Evolutionary conservation across 106 monocot genomes (phyloP).

Genomic region (Dioscorea zingiberensis): DNA sequence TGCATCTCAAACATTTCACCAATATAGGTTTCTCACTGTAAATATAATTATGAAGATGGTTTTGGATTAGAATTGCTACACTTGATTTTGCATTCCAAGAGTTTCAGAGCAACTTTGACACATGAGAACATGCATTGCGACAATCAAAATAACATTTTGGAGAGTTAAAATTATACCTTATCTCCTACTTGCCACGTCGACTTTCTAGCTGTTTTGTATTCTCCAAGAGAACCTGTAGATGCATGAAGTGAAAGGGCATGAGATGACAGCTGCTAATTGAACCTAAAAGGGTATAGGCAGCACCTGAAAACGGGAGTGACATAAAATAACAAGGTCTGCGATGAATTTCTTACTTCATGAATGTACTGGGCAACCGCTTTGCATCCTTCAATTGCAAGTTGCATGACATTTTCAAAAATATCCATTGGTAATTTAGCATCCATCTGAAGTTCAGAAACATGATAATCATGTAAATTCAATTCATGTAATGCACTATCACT

Average conservation of each 20-base stretch:
- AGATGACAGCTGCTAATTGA: not conserved
- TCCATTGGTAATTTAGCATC: constrained; percentile 66
- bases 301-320: not conserved
- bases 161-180: not conserved
- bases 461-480: not conserved
- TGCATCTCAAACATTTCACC: too few relatives aligned
- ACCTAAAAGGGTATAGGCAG: not conserved
- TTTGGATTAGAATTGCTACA: too few relatives aligned
- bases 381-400: constrained; percentile 97
- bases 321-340: not conserved
- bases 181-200: constrained; percentile 24
- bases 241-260: not conserved
- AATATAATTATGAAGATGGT: too few relatives aligned
- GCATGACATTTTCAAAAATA: constrained; percentile 88
- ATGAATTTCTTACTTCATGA: constrained; percentile 37
- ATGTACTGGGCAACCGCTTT: constrained; percentile 80
- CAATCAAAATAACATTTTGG: not conserved
- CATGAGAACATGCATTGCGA: too few relatives aligned
- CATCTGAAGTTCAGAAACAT: constrained; percentile 28
- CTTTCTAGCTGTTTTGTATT: constrained; percentile 51
- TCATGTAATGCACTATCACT: not conserved
- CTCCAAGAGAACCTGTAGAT: constrained; percentile 40
- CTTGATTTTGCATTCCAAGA: too few relatives aligned
- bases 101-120: too few relatives aligned
- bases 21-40: too few relatives aligned